These are phyloP conservation scores for Polytrichum formosum DNA, from an alignment of 225 moss, liverwort and hornwort species.

Conservation along the genomic window DNA sequence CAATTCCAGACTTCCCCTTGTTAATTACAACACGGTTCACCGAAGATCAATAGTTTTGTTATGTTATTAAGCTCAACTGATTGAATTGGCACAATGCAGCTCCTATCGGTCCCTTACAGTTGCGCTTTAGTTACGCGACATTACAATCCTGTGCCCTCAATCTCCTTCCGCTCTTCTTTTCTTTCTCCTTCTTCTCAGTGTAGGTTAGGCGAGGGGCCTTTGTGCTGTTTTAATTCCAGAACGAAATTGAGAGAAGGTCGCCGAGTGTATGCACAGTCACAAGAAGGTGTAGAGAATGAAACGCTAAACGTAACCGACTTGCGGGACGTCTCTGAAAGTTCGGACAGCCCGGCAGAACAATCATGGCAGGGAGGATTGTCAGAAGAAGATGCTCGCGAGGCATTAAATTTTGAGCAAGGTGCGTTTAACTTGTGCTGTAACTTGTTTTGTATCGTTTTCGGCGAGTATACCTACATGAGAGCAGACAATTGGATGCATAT, in stretches of 20 bases:
- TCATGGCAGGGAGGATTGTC: constrained; percentile 24
- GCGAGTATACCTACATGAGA: too few relatives aligned
- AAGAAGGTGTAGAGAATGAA: constrained; percentile 43
- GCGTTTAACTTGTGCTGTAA: background rate
- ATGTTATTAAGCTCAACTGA: too few relatives aligned
- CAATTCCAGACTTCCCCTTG: too few relatives aligned
- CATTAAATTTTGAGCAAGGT: constrained; percentile 54
- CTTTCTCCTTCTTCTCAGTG: background rate
- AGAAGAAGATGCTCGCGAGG: constrained; percentile 50
- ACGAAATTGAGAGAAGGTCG: constrained; percentile 15
- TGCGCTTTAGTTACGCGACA: constrained; percentile 22
- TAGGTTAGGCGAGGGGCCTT: constrained; percentile 7
- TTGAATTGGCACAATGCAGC: constrained; percentile 24
- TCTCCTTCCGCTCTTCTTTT: constrained; percentile 7
- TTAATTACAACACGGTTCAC: too few relatives aligned
- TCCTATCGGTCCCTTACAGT: constrained; percentile 20
- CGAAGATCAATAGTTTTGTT: too few relatives aligned
- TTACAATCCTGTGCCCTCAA: constrained; percentile 14
- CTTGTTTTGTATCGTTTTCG: too few relatives aligned
- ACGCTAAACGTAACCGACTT: constrained; percentile 44
- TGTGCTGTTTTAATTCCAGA: constrained; percentile 16
- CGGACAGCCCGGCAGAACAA: constrained; percentile 8
- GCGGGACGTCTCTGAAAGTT: constrained; percentile 15
- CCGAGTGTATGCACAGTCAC: constrained; percentile 24
- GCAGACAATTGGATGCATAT: too few relatives aligned